phyloP scores from a whole-genome alignment of 345 rosid species.

The Nasturtium officinale region DNA sequence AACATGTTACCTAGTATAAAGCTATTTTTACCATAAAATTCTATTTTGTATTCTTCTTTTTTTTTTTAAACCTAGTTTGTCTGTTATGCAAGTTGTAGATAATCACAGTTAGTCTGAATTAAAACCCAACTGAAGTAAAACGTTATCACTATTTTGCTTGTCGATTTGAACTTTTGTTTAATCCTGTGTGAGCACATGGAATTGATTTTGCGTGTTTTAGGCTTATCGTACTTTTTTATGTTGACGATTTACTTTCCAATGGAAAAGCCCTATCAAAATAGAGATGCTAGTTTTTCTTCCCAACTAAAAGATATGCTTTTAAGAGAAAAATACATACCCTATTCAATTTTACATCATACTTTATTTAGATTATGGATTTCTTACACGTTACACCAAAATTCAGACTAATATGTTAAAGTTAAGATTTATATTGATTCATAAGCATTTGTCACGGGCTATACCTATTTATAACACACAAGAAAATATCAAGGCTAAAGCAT shows the following conservation, averaged over 20 bases:
- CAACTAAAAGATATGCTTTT: slow-evolving; percentile 16
- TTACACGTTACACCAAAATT: not conserved
- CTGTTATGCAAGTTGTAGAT: slow-evolving; percentile 3
- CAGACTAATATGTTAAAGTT: not conserved
- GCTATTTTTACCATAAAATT: not conserved
- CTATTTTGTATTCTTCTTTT: too few relatives aligned
- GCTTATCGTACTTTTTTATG: slow-evolving; percentile 34
- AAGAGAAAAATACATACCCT: not conserved
- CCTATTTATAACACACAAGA: not conserved
- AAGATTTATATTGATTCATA: not conserved
- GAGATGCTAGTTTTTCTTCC: slow-evolving; percentile 12
- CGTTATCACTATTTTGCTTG: slow-evolving; percentile 28
- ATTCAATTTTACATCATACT: not conserved
- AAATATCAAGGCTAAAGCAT: not conserved
- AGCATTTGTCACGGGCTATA: not conserved
- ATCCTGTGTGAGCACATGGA: slow-evolving; percentile 41
- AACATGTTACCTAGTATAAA: not conserved
- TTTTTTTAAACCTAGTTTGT: too few relatives aligned
- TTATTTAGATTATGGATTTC: not conserved
- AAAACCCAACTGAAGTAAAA: too few relatives aligned
- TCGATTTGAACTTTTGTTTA: not conserved
- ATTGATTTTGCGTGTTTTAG: slow-evolving; percentile 40
- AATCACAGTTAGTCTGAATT: slow-evolving; percentile 11
- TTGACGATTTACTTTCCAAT: slow-evolving; percentile 35
- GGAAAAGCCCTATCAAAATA: slow-evolving; percentile 9